Conservation (phyloP, 2,329 filamentous ascomycete genomes). For the Biscogniauxia mediterranea region DNA sequence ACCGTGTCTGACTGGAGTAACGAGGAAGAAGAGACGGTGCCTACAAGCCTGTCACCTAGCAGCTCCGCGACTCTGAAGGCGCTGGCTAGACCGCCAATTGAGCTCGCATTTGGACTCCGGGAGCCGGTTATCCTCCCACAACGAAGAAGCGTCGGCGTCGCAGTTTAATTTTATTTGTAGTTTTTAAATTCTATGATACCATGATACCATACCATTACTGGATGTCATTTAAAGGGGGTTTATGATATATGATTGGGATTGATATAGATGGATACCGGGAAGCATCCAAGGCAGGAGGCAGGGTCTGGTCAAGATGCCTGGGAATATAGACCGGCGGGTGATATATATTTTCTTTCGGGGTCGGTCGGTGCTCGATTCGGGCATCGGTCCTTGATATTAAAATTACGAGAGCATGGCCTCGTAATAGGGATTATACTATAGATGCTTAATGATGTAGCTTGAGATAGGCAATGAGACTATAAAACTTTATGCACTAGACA, state of each 20-base stretch:
- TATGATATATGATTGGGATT: slow-evolving; percentile 11
- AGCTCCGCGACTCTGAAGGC: slow-evolving; percentile 43
- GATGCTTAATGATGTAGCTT: not conserved
- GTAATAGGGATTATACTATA: not conserved
- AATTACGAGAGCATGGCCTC: not conserved
- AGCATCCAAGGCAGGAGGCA: slow-evolving; percentile 23
- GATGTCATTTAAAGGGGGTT: slow-evolving; percentile 4
- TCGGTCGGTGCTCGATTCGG: slow-evolving; percentile 10
- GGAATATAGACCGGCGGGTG: slow-evolving; percentile 14
- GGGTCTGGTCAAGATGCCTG: slow-evolving; percentile 18
- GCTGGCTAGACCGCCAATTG: slow-evolving; percentile 34
- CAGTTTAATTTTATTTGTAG: slow-evolving; percentile 38
- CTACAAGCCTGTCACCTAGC: slow-evolving; percentile 50
- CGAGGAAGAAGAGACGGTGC: slow-evolving; percentile 41
- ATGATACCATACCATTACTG: slow-evolving; percentile 21
- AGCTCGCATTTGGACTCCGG: slow-evolving; percentile 25
- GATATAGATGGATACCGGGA: slow-evolving; percentile 10
- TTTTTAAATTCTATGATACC: slow-evolving; percentile 24
- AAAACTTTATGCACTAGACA: too few species aligned
- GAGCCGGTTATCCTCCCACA: slow-evolving; percentile 28
- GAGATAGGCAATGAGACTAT: not conserved
- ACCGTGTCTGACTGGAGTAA: slow-evolving; percentile 52
- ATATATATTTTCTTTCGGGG: not conserved
- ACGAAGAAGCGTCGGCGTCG: slow-evolving; percentile 46
- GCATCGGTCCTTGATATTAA: not conserved